Evolutionary conservation across 1,139 yeast genomes (phyloP).

Genomic region (Lodderomyces margitis): DNA sequence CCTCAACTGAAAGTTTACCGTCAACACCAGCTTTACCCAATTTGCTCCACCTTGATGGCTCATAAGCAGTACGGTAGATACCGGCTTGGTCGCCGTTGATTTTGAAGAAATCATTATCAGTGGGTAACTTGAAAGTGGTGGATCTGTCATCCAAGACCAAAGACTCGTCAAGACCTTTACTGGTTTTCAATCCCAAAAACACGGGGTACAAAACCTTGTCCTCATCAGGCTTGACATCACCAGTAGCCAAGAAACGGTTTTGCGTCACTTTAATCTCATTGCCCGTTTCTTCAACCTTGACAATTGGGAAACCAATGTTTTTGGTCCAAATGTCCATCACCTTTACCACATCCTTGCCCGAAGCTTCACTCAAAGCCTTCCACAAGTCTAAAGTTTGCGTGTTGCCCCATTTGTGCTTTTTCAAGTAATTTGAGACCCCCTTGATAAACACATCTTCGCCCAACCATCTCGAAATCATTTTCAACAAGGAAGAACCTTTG

Average conservation of each 20-base stretch:
- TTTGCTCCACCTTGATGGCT: slow-evolving; percentile 70
- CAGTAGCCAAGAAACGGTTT: slow-evolving; percentile 76
- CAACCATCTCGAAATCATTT: slow-evolving; percentile 72
- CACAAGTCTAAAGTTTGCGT: slow-evolving; percentile 82
- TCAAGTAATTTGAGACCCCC: slow-evolving; percentile 74
- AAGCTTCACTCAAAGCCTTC: slow-evolving; percentile 71
- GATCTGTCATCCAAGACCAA: slow-evolving; percentile 57
- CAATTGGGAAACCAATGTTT: slow-evolving; percentile 78
- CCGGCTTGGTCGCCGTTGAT: slow-evolving; percentile 83
- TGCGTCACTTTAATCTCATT: slow-evolving; percentile 57
- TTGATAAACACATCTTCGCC: slow-evolving; percentile 68
- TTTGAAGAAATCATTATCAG: slow-evolving; percentile 61
- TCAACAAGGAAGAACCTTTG: slow-evolving; percentile 77
- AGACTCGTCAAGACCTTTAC: slow-evolving; percentile 62
- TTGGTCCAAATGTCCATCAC: slow-evolving; percentile 88
- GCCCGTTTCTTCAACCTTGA: slow-evolving; percentile 51
- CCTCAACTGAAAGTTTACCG: slow-evolving; percentile 73
- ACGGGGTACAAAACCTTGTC: slow-evolving; percentile 71
- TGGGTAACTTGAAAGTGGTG: slow-evolving; percentile 42
- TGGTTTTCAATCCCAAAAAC: slow-evolving; percentile 73
- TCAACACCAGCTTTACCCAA: slow-evolving; percentile 68
- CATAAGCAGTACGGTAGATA: slow-evolving; percentile 76
- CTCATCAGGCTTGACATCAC: slow-evolving; percentile 73
- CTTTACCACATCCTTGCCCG: slow-evolving; percentile 71
- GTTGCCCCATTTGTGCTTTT: slow-evolving; percentile 74